Evolutionary conservation across 345 rosid genomes (phyloP).

Genomic region (Gossypium arboreum): DNA sequence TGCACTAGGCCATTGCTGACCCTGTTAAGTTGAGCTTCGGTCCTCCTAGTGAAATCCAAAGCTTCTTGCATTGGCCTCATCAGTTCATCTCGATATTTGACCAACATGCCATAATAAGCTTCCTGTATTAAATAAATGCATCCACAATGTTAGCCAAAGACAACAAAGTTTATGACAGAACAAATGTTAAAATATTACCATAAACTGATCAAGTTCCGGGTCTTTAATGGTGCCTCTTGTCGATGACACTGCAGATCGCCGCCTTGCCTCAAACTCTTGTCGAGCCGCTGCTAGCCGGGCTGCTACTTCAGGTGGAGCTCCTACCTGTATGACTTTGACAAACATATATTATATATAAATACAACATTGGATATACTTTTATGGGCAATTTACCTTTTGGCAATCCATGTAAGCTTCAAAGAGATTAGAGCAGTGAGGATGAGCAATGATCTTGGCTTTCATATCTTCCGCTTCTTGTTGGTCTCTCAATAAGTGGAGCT

Average conservation of each 20-base stretch:
- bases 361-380: background rate
- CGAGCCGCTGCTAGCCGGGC: constrained; percentile 61
- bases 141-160: constrained; percentile 2
- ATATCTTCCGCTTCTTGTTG: constrained; percentile 62
- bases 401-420: constrained; percentile 93
- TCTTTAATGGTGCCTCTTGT: constrained; percentile 48
- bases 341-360: too few species aligned
- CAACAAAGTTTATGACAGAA: background rate
- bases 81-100: constrained; percentile 88
- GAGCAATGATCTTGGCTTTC: constrained; percentile 88
- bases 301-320: constrained; percentile 89
- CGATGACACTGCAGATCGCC: constrained; percentile 37
- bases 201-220: constrained; percentile 96
- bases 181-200: constrained; percentile 43
- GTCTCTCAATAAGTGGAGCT: constrained; percentile 54
- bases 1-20: constrained; percentile 63
- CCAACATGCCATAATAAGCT: constrained; percentile 89
- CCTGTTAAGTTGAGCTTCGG: constrained; percentile 84
- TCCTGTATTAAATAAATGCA: constrained; percentile 42
- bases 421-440: constrained; percentile 83
- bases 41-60: constrained; percentile 91
- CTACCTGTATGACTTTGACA: constrained; percentile 44
- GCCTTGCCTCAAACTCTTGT: constrained; percentile 74
- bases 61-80: constrained; percentile 93
- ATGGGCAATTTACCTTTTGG: constrained; percentile 63